phyloP scores from a whole-genome alignment of 768 basidiomycete genomes.

The Russula emetica region DNA sequence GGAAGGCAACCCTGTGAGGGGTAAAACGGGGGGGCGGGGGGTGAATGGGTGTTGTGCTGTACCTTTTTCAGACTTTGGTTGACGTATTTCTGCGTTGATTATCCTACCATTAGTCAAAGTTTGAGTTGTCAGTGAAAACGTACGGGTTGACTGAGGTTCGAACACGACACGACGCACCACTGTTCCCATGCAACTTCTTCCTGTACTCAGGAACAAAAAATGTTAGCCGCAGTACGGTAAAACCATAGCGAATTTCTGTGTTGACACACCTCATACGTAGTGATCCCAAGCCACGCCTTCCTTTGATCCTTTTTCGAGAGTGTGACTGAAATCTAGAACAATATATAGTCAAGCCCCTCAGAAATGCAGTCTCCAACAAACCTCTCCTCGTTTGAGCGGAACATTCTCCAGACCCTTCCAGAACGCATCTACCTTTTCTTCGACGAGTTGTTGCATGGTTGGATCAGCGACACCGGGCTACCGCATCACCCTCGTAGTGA shows the following conservation, averaged over 20 bases:
- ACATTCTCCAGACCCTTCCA: slow-evolving; percentile 72
- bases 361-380: slow-evolving; percentile 30
- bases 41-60: background rate
- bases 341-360: background rate
- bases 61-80: slow-evolving; percentile 65
- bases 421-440: slow-evolving; percentile 72
- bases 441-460: slow-evolving; percentile 65
- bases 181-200: slow-evolving; percentile 88
- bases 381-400: slow-evolving; percentile 64
- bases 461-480: slow-evolving; percentile 77
- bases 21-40: no score
- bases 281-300: slow-evolving; percentile 72
- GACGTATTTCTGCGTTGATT: slow-evolving; percentile 74
- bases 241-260: background rate
- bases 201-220: slow-evolving; percentile 33
- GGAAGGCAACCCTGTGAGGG: background rate
- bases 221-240: background rate
- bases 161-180: slow-evolving; percentile 50
- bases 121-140: background rate
- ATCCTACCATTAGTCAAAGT: slow-evolving; percentile 46
- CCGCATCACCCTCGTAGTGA: background rate
- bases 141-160: background rate
- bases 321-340: slow-evolving; percentile 58
- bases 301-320: slow-evolving; percentile 74
- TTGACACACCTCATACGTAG: slow-evolving; percentile 39